A percentile compares a stretch with the other conserved stretches of the same genome.
phyloP scores from a whole-genome alignment of 1,284 basidiomycete genomes.

The Malassezia vespertilionis region DNA sequence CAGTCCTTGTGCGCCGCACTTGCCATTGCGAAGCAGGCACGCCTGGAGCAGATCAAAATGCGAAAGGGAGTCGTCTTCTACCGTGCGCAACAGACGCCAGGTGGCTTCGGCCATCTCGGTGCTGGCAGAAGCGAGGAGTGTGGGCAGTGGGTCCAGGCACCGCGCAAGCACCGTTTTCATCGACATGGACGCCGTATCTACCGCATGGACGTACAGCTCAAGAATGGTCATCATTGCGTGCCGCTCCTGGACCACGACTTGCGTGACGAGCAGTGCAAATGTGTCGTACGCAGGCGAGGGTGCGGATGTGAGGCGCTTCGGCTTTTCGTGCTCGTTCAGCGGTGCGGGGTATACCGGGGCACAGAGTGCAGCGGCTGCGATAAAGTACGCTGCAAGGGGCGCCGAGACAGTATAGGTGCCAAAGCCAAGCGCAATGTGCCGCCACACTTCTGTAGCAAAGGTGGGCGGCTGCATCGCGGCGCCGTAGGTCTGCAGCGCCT shows the following conservation, averaged over 20 bases:
- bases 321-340: not conserved
- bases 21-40: slow-evolving; percentile 3
- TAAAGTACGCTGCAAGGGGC: slow-evolving; percentile 5
- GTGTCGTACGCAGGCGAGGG: not conserved
- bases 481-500: not conserved
- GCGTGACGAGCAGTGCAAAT: not conserved
- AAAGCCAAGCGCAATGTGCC: slow-evolving; percentile 1
- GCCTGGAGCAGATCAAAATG: slow-evolving; percentile 14
- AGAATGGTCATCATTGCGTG: slow-evolving; percentile 3
- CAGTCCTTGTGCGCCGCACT: not conserved
- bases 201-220: not conserved
- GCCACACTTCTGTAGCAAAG: slow-evolving; percentile 6
- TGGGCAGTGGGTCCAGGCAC: not conserved
- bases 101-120: not conserved
- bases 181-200: not conserved
- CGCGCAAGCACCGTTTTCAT: not conserved
- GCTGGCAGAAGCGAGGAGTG: not conserved
- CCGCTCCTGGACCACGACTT: slow-evolving; percentile 2
- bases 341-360: slow-evolving; percentile 14
- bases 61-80: slow-evolving; percentile 3
- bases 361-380: slow-evolving; percentile 4
- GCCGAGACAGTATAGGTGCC: too few relatives aligned
- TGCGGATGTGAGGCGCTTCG: too few relatives aligned
- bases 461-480: not conserved
- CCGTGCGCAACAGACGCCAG: not conserved